Base-by-base conservation (phyloP, 2,329 filamentous ascomycete species). In the Aspergillus aculeatus region DNA sequence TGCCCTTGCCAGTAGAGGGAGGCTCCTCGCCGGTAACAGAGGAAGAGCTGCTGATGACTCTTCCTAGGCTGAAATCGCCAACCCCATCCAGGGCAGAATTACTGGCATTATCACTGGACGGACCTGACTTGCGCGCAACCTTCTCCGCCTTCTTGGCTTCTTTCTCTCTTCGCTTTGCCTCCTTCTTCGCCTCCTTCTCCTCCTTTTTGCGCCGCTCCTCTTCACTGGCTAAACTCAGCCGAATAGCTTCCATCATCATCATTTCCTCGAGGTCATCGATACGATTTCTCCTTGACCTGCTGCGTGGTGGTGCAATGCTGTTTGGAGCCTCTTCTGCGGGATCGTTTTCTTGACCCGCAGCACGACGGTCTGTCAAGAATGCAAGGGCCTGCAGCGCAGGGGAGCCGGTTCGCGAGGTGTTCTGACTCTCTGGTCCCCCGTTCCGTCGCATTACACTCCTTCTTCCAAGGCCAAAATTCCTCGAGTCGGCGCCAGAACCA, bases 231-330 rank as follows among this genome's bases (percentile, higher is more conserved):
- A 99, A 81, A 51, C 92, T 96, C 31, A 96, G 76, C 44, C 95
- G 84, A 51, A 99, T 96, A 0, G 95, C 95, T 74, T 99, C 95
- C 83, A 95, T 92, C 82, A 98, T 92, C 95, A 99, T 99, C 81
- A 99, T 90, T 52, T 96, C 94, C 73, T 99, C 95, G 0, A 98
- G 83, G 67, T 98, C 93, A 23, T 96, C 91, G 71, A 96, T 86
- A 31, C 91, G 83, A 58, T 76, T 84, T 62, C 86, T 79, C 61
- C 87, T 78, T 38, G 83, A 84, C 66, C 81, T 83, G 7, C 83
- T 74, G n/a, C 78, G 77, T 16, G 78, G 71, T 5, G 78, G 75
- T 38, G 76, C 72, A 24, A 76, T 58, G 64, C 71, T 73, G 1
- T 68, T 68, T 9, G 70, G 54, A 7, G 66, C 69, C 50, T 77